A percentile compares a stretch with the other conserved stretches of the same genome.
Evolutionary conservation across 257 asterid species (phyloP).

Genomic region (Ocimum tenuiflorum): DNA sequence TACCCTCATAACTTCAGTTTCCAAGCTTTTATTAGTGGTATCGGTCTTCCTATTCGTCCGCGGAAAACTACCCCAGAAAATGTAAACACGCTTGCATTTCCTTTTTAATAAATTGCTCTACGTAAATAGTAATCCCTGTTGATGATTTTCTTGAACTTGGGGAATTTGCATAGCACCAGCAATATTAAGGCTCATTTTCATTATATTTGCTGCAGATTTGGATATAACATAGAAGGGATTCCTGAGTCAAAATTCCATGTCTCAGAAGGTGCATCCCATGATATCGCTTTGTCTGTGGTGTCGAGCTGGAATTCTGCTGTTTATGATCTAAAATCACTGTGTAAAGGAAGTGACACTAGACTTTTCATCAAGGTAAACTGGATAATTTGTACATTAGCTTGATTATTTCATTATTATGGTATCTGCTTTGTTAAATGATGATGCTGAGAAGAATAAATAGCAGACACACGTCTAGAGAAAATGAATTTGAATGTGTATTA

Average conservation of each 20-base stretch:
- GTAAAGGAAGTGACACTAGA: constrained; percentile 57
- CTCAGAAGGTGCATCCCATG: constrained; percentile 32
- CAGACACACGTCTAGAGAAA: too few relatives aligned
- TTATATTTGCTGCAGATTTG: constrained; percentile 50
- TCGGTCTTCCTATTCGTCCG: constrained; percentile 72
- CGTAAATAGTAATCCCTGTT: background rate
- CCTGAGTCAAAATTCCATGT: constrained; percentile 30
- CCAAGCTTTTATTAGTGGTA: constrained; percentile 60
- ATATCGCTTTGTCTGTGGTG: constrained; percentile 36
- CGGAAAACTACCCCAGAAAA: constrained; percentile 62
- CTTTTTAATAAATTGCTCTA: background rate
- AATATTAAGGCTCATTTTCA: constrained; percentile 5
- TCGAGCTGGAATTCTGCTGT: constrained; percentile 59
- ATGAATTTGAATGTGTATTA: too few relatives aligned
- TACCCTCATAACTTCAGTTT: constrained; percentile 57
- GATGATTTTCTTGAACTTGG: background rate
- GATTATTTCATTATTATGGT: background rate
- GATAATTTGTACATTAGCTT: too few relatives aligned
- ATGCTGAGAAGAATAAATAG: too few relatives aligned
- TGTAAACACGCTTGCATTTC: constrained; percentile 39
- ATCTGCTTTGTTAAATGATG: background rate
- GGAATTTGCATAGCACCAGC: constrained; percentile 17
- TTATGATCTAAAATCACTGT: constrained; percentile 51
- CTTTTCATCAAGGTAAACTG: constrained; percentile 61
- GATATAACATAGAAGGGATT: constrained; percentile 54